Base-by-base conservation (phyloP, 805 yeast species). In the Sugiyamaella chiloensis region DNA sequence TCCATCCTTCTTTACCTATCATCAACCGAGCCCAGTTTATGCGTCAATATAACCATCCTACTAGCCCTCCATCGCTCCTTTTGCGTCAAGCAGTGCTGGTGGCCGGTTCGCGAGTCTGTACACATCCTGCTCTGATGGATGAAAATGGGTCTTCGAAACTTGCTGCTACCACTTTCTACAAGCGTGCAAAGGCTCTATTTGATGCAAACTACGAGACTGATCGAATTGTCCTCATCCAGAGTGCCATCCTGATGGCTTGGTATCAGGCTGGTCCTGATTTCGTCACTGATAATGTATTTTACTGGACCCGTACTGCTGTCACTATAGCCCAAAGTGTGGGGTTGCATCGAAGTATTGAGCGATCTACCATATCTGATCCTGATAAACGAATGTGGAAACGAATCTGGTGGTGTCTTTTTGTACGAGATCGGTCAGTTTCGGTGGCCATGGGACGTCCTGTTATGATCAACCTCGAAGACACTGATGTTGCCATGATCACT, bases 241-340 rank as follows among this genome's bases (percentile, higher is more conserved):
- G 88, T 0, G 67, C 83, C 31, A 63, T 80, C 19, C 64, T 85
- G 24, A 72, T 86, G 51, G 83, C 85, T 0, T 75, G 81, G 57
- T 82, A 80, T 64, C 81, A 88, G 81, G 90, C 82, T 53, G 82
- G 86, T 2, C 85, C 85, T 7, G 83, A 83, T 54, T 81, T 79
- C 55, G 81, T 80, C 30, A 73, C 85, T 24, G 77, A 81, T 45
- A 83, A 81, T 60, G 76, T 81, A 2, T 79, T 76, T 58, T 81
- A 81, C 62, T 81, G 88, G 87, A 75, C 83, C 8, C 72, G 87
- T 42, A 75, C 80, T 8, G 90, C 88, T 0, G 70, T 84, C 27
- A 75, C 81, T 8, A 69, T 81, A 42, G 90, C 90, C 2, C 89
- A 84, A 60, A 85, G 86, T 9, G 75, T 80, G 58, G 95, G 95